A percentile compares a stretch with the other conserved stretches of the same genome.
Conservation (phyloP, 2,329 filamentous ascomycete species). For the Fusarium sublunatum region DNA sequence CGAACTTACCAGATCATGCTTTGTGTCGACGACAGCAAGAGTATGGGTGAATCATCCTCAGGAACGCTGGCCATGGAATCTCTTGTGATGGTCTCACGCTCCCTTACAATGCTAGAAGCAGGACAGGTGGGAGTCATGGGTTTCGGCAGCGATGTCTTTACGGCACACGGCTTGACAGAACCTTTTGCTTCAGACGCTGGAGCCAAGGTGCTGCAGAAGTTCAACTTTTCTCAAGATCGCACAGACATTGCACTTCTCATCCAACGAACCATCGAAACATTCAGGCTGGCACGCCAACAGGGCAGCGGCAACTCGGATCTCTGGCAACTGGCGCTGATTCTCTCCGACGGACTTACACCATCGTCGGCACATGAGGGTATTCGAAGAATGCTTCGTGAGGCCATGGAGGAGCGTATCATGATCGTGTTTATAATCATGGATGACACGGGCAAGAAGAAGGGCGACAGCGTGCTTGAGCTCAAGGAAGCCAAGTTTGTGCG, state of each 20-base stretch:
- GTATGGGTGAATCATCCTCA: conserved; percentile 85
- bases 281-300: conserved; percentile 78
- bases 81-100: conserved; percentile 88
- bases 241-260: conserved; percentile 89
- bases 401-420: conserved; percentile 95
- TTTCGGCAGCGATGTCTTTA: conserved; percentile 85
- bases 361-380: conserved; percentile 83
- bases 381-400: conserved; percentile 82
- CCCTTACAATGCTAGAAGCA: conserved; percentile 90
- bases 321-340: conserved; percentile 94
- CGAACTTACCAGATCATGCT: conserved; percentile 97
- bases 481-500: conserved; percentile 86
- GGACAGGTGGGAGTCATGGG: conserved; percentile 92
- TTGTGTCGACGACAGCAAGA: conserved; percentile 94
- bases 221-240: conserved; percentile 84
- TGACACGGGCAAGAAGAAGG: conserved; percentile 60
- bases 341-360: conserved; percentile 94
- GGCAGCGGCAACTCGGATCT: conserved; percentile 72
- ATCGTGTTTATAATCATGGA: conserved; percentile 98
- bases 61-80: conserved; percentile 91
- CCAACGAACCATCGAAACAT: conserved; percentile 80
- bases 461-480: conserved; percentile 83
- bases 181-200: conserved; percentile 83
- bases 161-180: conserved; percentile 85
- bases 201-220: conserved; percentile 83